Percentiles rank a stretch among this genome's conserved stretches.
Evolutionary conservation across 2,329 filamentous ascomycete species (phyloP).

Genomic region (Ceratocystis diversiconidia): DNA sequence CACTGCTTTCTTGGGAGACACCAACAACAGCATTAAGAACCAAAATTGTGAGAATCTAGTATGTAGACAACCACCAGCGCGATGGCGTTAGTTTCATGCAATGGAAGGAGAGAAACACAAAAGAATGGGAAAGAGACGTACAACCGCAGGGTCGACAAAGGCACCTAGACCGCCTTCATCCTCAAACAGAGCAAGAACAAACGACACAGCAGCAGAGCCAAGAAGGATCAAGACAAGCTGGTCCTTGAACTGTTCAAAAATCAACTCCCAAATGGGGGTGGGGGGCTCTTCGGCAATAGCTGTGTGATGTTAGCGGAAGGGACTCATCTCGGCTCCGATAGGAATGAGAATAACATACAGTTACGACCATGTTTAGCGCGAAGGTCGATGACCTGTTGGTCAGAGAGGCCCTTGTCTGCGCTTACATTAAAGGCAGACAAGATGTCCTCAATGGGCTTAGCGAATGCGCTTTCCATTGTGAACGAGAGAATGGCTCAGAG

Average conservation of each 20-base stretch:
- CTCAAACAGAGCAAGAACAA: constrained; percentile 84
- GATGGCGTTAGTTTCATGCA: not conserved
- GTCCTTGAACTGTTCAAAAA: constrained; percentile 98
- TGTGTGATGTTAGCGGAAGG: constrained; percentile 21
- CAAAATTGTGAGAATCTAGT: constrained; percentile 84
- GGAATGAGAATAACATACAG: constrained; percentile 29
- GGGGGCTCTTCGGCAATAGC: constrained; percentile 74
- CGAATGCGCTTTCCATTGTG: constrained; percentile 50
- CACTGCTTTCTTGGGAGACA: constrained; percentile 95
- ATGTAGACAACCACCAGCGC: not conserved
- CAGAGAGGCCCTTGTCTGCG: constrained; percentile 39
- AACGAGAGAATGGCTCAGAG: constrained; percentile 7
- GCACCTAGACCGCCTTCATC: constrained; percentile 89
- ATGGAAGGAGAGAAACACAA: not conserved
- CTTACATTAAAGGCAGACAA: constrained; percentile 45
- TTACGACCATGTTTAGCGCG: constrained; percentile 51
- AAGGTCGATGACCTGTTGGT: constrained; percentile 42
- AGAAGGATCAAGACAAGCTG: constrained; percentile 92
- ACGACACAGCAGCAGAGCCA: constrained; percentile 83
- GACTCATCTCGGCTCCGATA: no score
- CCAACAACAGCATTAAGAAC: constrained; percentile 94
- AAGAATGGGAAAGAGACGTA: constrained; percentile 36
- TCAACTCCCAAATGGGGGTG: constrained; percentile 89
- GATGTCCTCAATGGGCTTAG: constrained; percentile 42
- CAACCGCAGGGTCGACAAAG: constrained; percentile 89